Base-by-base conservation (phyloP, 2,329 filamentous ascomycete genomes). In the Chrysosporium keratinophilum region DNA sequence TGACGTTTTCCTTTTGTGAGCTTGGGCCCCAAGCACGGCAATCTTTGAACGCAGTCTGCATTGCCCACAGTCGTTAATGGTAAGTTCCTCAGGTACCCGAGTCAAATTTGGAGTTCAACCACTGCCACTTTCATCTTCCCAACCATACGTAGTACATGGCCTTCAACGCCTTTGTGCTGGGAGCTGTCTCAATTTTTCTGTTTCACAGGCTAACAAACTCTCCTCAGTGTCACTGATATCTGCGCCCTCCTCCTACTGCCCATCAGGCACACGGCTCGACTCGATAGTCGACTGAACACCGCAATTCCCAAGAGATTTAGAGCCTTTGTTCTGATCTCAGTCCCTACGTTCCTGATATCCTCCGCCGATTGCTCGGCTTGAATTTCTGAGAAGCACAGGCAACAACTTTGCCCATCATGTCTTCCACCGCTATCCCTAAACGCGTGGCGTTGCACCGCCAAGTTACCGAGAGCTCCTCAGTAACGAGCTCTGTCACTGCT, bases 381-480 rank as follows among this genome's bases (percentile, higher is more conserved):
- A 34, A 10, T 10, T 19, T 10, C n/a, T 10, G 4, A 20, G 14
- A 6, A 19, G 23, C 23, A 17, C 3, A 3, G 19, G 15, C 23
- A 34, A 31, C 37, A 15, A 52, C 11, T 35, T 23, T n/a, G 41
- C 33, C 52, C 23, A 62, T 41, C 55, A 75, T 75, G 76, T 75
- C 78, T 58, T 76, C 76, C 58, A 79, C 78, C 48, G 72, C 72
- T 33, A 43, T 74, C 44, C 71, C 71, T 54, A 67, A 69, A 62
- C 69, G 67, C 62, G 62, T 67, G 61, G 76, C 76, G 61, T 73
- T 78, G 50, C 71, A 77, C 56, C 77, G 78, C 61, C 74, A 74
- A 63, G 68, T 70, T 57, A 77, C 78, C 56, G 68, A 75, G 57
- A 76, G 79, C 54, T 79, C 78, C 33, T 82, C 80, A 17, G 67